These are phyloP conservation scores for Penicillium sp. DNA, from an alignment of 2,329 filamentous ascomycete genomes.

Conservation along the genomic window DNA sequence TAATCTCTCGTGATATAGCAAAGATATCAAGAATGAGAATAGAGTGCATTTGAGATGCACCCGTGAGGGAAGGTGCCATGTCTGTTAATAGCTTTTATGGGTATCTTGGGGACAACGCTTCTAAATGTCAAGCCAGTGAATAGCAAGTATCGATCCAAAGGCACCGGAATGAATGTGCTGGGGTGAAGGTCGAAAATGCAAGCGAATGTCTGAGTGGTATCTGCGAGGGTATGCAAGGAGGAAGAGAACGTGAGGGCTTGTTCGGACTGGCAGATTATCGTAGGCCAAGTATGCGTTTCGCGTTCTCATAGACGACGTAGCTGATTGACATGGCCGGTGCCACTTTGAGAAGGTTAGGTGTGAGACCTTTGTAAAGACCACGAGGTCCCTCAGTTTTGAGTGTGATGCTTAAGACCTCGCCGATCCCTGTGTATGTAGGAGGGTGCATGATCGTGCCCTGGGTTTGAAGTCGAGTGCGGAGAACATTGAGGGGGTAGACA, in stretches of 20 bases:
- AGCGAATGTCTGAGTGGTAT: not conserved
- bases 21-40: not conserved
- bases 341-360: constrained; percentile 93
- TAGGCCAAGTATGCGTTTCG: constrained; percentile 67
- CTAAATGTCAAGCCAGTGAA: constrained; percentile 13
- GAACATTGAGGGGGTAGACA: constrained; percentile 91
- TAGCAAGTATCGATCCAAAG: not conserved
- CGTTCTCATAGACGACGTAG: constrained; percentile 89
- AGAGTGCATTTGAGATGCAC: constrained; percentile 13
- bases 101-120: constrained; percentile 30
- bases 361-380: constrained; percentile 91
- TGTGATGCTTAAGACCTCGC: constrained; percentile 83
- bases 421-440: constrained; percentile 83
- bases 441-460: constrained; percentile 93
- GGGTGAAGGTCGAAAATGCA: constrained; percentile 1
- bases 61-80: constrained; percentile 14
- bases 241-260: not conserved
- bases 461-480: constrained; percentile 87
- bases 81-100: constrained; percentile 23
- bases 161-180: not conserved
- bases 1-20: not conserved
- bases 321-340: constrained; percentile 94
- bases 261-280: constrained; percentile 31
- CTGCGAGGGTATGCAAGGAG: not conserved
- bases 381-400: constrained; percentile 76